Evolutionary conservation across 768 basidiomycete species (phyloP), one percentile per base, ranked within the genome.

Genomic region (Mycena olivaceomarginata): DNA sequence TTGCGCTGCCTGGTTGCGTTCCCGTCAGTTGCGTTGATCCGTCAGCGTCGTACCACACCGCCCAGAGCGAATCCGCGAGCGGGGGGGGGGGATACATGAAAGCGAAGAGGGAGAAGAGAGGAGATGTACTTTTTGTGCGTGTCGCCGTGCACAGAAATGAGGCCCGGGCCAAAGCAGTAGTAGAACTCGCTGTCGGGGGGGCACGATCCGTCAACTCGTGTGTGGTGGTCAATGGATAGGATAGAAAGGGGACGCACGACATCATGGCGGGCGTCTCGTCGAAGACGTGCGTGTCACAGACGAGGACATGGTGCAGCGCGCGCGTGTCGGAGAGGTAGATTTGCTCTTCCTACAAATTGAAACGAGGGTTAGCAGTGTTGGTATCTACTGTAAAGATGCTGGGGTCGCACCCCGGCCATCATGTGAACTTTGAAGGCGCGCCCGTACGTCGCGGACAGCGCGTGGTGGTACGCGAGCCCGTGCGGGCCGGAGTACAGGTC

Each of bases 201-300:
- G 18, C 53, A 22, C 40, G 57, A 37, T 37, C n/a, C 57, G 37
- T 56, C 53, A 69, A 41, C 39, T 69, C 40, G 53, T 40, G 22
- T n/a, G 56, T 16, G 56, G 16, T 69, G 40, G 43, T 69, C n/a
- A n/a, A n/a, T n/a, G n/a, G n/a, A n/a, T n/a, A n/a, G 37, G 51
- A 69, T 59, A 41, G 37, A 46, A 59, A 69, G 20, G 57, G 41
- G n/a, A 70, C 68, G 41, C 22, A 70, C 68, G 56, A 60, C 22
- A 13, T 70, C 68, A 70, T 70, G 68, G 68, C 68, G 68, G 68
- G 68, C 57, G 68, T 60, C 68, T 70, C 68, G 68, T 70, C 68
- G 41, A 70, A 70, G 57, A 60, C 41, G 31, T 70, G 56, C 31
- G 68, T 70, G 68, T 70, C 68, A 25, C 68, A 57, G 20, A 70